Evolutionary conservation across 768 basidiomycete genomes (phyloP), one percentile per base, ranked within the genome.

Genomic region (Strobilomyces dryophilus): DNA sequence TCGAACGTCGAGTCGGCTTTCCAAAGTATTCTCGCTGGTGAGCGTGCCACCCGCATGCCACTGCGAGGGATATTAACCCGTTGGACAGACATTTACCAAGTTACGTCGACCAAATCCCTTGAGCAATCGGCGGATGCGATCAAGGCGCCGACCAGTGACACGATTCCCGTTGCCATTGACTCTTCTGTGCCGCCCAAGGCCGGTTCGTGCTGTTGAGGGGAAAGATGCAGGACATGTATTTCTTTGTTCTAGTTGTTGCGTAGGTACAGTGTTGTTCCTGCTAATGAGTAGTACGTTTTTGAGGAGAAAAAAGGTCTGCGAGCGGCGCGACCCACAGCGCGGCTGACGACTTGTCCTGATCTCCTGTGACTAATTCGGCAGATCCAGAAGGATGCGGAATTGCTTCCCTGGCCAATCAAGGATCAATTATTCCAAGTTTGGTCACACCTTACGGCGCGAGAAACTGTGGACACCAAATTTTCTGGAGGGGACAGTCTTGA

Each of bases 1-100:
- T 95, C 93, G 47, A 97, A 98, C 75, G 95, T 99, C 73, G 95
- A 98, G 74, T 75, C 82, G 52, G 97, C 95, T 47, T 99, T 99
- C 85, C 94, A 98, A 71, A 93, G 84, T 53, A 98, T 98, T 66
- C 79, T 99, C 56, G 85, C 89, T 42, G 94, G 94, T 92, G 45
- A 47, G 83, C 74, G 27, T 32, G 36, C 44, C 18, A 42, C 4
- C 15, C 2, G 26, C 34, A 14, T 40, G 26, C 2, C 8, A 4
- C 45, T 9, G 18, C 17, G 49, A 4, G 43, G 8, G 42, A 29
- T 42, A 5, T 35, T 61, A 49, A 66, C 29, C 8, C 21, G 11
- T 44, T 26, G n/a, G 44, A 65, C 63, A 97, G 97, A 98, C 61
- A 97, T 99, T 71, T 98, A 98, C 79, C 90, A 88, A 66, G 93